phyloP scores from a whole-genome alignment of 2,329 filamentous ascomycete species.

The Beauveria varroae region DNA sequence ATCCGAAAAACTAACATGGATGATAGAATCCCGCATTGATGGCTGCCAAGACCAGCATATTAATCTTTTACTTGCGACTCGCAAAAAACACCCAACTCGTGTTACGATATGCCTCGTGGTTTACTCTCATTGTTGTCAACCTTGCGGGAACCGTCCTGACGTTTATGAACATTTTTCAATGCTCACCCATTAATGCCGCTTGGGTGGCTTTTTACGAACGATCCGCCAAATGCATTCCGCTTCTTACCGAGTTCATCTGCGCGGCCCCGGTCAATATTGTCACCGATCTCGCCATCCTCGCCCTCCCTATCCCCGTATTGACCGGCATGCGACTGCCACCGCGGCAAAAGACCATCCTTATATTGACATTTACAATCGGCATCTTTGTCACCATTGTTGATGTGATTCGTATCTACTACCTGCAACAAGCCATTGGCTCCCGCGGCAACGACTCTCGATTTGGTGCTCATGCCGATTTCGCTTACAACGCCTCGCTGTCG shows the following conservation, averaged over 20 bases:
- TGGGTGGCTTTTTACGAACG: slow-evolving; percentile 41
- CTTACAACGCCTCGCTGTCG: slow-evolving; percentile 72
- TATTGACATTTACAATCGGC: slow-evolving; percentile 79
- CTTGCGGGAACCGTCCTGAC: slow-evolving; percentile 71
- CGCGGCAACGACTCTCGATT: slow-evolving; percentile 35
- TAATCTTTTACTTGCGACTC: slow-evolving; percentile 82
- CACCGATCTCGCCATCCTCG: slow-evolving; percentile 80
- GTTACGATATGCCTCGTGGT: slow-evolving; percentile 75
- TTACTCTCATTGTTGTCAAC: slow-evolving; percentile 71
- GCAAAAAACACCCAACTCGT: slow-evolving; percentile 69
- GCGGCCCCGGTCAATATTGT: slow-evolving; percentile 89
- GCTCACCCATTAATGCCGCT: slow-evolving; percentile 62
- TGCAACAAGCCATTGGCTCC: slow-evolving; percentile 61
- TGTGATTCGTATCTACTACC: slow-evolving; percentile 81
- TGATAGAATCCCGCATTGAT: slow-evolving; percentile 86
- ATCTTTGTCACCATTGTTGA: slow-evolving; percentile 84
- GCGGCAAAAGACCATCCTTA: slow-evolving; percentile 80
- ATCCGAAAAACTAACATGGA: not conserved
- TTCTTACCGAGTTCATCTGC: slow-evolving; percentile 57
- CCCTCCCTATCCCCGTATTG: slow-evolving; percentile 80
- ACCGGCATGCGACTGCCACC: slow-evolving; percentile 77
- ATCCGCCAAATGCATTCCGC: slow-evolving; percentile 42
- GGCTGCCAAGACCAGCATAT: slow-evolving; percentile 86
- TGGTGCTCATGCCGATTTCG: slow-evolving; percentile 45
- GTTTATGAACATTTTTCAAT: slow-evolving; percentile 83